Conservation (phyloP, 768 basidiomycete genomes). For the Suillus sp. region DNA sequence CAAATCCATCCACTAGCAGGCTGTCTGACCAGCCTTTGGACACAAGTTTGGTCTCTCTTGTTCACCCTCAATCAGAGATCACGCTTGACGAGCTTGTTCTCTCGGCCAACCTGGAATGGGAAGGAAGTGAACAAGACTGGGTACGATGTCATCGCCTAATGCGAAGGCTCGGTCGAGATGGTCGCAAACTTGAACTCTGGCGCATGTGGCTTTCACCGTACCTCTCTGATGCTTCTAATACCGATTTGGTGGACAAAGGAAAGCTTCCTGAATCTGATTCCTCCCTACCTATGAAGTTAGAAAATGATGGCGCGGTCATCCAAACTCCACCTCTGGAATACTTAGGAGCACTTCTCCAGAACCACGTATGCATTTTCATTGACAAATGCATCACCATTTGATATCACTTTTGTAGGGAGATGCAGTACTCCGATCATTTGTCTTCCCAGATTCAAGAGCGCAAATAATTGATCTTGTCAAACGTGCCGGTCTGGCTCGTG, state of each 20-base stretch:
- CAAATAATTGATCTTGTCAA: constrained; percentile 60
- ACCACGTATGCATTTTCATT: constrained; percentile 52
- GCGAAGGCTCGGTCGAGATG: constrained; percentile 59
- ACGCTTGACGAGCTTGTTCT: constrained; percentile 18
- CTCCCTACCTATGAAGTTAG: constrained; percentile 12
- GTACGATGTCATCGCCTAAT: constrained; percentile 53
- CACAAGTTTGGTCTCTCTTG: constrained; percentile 30
- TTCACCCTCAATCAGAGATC: constrained; percentile 29
- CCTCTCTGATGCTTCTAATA: constrained; percentile 14
- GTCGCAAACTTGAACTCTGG: constrained; percentile 79
- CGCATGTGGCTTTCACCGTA: constrained; percentile 61
- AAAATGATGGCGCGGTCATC: constrained; percentile 7
- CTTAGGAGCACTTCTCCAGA: constrained; percentile 53
- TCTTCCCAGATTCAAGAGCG: constrained; percentile 77
- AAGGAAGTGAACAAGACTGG: constrained; percentile 63
- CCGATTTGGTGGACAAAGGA: constrained; percentile 37
- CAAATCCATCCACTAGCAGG: constrained; percentile 17
- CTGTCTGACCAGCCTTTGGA: constrained; percentile 22
- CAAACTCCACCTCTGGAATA: constrained; percentile 40
- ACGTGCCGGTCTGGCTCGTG: constrained; percentile 44
- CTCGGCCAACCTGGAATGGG: constrained; percentile 51
- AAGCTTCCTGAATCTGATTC: constrained; percentile 50
- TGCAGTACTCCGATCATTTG: constrained; percentile 57
- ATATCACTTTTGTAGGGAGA: constrained; percentile 45
- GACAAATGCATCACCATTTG: constrained; percentile 15